Evolutionary conservation across 2,329 filamentous ascomycete genomes (phyloP).

Genomic region (Colletotrichum ledebouriae): DNA sequence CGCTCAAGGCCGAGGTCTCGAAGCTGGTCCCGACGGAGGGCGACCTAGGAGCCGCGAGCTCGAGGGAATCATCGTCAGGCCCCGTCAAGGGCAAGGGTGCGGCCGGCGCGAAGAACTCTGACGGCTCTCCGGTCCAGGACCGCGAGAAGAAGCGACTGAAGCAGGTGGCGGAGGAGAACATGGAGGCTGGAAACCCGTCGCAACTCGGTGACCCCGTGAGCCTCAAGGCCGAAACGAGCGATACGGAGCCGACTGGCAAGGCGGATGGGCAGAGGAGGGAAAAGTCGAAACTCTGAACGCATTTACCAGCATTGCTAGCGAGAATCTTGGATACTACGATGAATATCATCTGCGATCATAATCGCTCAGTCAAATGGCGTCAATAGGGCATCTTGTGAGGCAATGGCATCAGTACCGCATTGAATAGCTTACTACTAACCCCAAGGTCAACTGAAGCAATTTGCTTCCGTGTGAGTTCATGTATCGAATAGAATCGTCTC

Average conservation of each 20-base stretch:
- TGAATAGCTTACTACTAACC: no score
- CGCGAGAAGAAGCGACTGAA: constrained; percentile 40
- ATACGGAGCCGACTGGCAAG: constrained; percentile 47
- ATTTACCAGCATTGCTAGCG: no score
- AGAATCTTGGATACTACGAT: no score
- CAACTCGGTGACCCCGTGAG: constrained; percentile 57
- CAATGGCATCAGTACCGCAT: no score
- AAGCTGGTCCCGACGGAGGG: constrained; percentile 36
- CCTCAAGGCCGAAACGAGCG: constrained; percentile 54
- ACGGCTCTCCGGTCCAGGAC: constrained; percentile 36
- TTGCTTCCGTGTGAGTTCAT: no score
- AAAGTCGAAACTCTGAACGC: constrained; percentile 36
- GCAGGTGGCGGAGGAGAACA: constrained; percentile 44
- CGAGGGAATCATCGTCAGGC: not conserved
- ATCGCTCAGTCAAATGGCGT: no score
- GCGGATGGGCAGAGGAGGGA: constrained; percentile 45
- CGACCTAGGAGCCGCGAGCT: constrained; percentile 20
- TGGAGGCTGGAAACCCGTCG: constrained; percentile 52
- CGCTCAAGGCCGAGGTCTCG: constrained; percentile 53
- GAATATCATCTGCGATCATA: no score
- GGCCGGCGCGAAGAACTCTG: constrained; percentile 35
- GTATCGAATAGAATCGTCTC: no score
- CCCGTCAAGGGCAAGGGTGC: constrained; percentile 9
- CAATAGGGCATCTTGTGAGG: no score
- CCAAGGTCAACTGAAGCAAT: no score